A percentile compares a stretch with the other conserved stretches of the same genome.
Evolutionary conservation across 2,329 filamentous ascomycete genomes (phyloP).

Genomic region (Pseudomassariella vexata): DNA sequence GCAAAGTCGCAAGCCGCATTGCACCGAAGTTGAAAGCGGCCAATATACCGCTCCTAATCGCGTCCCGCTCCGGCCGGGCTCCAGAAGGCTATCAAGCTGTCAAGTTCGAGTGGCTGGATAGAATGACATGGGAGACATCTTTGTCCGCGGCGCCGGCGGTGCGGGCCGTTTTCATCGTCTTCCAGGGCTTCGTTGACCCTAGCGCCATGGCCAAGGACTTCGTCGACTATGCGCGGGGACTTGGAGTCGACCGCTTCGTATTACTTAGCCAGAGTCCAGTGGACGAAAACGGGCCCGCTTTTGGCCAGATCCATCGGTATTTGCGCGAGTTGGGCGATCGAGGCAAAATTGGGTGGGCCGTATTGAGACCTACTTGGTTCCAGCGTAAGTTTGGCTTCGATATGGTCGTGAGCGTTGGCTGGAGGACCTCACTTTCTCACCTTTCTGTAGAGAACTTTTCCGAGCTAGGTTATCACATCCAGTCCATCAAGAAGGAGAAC

Average conservation of each 20-base stretch:
- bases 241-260: conserved; percentile 36
- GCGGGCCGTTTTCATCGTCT: conserved; percentile 34
- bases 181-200: conserved; percentile 26
- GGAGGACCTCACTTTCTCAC: no score
- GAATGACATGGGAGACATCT: conserved; percentile 33
- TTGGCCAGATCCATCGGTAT: conserved; percentile 31
- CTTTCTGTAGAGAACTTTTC: conserved; percentile 4
- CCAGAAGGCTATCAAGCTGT: conserved; percentile 15
- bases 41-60: conserved; percentile 25
- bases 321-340: conserved; percentile 27
- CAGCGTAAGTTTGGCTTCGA: conserved; percentile 27
- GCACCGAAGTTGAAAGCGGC: conserved; percentile 25
- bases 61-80: conserved; percentile 27
- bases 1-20: conserved; percentile 36
- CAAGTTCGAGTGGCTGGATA: conserved; percentile 40
- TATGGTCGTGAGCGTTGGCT: conserved; percentile 30
- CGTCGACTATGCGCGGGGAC: conserved; percentile 30
- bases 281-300: conserved; percentile 26
- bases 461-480: conserved; percentile 10
- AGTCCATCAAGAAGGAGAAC: conserved; percentile 21
- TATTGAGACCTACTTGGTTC: conserved; percentile 43
- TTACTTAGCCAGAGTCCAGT: conserved; percentile 32
- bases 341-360: conserved; percentile 32
- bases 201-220: conserved; percentile 31
- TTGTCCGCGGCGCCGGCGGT: conserved; percentile 17